These are phyloP conservation scores for Bothriochloa decipiens DNA, from an alignment of 176 grass and related monocot genomes.

Conservation along the genomic window DNA sequence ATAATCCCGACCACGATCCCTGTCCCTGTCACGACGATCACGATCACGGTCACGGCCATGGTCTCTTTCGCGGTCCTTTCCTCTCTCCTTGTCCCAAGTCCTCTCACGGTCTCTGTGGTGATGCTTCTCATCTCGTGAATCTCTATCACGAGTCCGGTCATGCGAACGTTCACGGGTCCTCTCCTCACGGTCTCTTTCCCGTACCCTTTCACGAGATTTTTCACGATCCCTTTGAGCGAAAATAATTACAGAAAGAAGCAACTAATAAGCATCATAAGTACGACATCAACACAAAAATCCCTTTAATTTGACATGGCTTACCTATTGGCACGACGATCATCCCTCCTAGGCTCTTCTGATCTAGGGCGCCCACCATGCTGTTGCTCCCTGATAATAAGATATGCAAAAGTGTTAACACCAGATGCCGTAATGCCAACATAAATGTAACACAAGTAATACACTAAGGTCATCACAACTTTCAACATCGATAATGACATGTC, in stretches of 20 bases:
- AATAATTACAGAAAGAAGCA: slow-evolving; percentile 11
- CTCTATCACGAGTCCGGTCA: slow-evolving; percentile 64
- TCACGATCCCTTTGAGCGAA: slow-evolving; percentile 54
- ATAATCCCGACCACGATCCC: slow-evolving; percentile 65
- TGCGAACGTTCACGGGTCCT: slow-evolving; percentile 56
- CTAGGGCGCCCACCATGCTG: slow-evolving; percentile 53
- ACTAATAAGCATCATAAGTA: neutral
- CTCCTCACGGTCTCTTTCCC: slow-evolving; percentile 57
- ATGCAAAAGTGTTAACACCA: neutral
- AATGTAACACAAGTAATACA: neutral
- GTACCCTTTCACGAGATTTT: slow-evolving; percentile 65
- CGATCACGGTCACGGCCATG: slow-evolving; percentile 50
- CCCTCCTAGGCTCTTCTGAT: slow-evolving; percentile 82
- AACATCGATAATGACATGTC: slow-evolving; percentile 8
- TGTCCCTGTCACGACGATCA: slow-evolving; percentile 60
- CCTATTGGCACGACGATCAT: slow-evolving; percentile 63
- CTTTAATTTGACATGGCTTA: slow-evolving; percentile 24
- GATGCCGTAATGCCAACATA: neutral
- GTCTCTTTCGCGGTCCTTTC: slow-evolving; percentile 63
- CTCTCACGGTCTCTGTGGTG: slow-evolving; percentile 64
- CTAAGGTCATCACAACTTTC: neutral
- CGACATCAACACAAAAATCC: neutral
- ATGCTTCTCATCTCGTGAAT: slow-evolving; percentile 73
- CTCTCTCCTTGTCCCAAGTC: slow-evolving; percentile 57
- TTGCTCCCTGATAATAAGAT: slow-evolving; percentile 61